Conservation (phyloP, 176 grass and related monocot genomes). For the Juncus effusus region DNA sequence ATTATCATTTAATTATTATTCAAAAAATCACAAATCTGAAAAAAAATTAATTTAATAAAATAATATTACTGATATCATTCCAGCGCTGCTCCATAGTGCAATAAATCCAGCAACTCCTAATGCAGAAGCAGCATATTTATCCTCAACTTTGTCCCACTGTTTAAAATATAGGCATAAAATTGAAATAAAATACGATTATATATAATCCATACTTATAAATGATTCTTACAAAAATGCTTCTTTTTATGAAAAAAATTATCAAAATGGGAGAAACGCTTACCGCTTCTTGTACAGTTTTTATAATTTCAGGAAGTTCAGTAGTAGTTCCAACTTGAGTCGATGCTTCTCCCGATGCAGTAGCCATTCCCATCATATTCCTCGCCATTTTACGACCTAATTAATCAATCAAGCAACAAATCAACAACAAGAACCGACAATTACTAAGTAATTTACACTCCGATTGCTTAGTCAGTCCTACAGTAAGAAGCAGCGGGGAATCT, state of each 20-base stretch:
- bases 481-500: constrained; percentile 45
- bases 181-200: not conserved
- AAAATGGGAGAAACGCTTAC: constrained; percentile 29
- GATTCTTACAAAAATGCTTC: too few relatives aligned
- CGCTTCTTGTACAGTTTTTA: constrained; percentile 58
- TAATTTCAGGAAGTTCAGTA: constrained; percentile 58
- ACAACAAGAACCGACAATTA: not conserved
- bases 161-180: not conserved
- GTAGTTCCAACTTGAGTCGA: constrained; percentile 31
- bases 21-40: not conserved
- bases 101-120: constrained; percentile 49
- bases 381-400: constrained; percentile 54
- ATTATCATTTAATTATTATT: not conserved
- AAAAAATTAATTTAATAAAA: not conserved
- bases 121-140: constrained; percentile 76
- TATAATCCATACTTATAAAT: not conserved
- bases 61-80: constrained; percentile 63
- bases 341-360: constrained; percentile 54
- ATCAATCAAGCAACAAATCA: not conserved
- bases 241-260: not conserved
- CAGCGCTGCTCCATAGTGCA: constrained; percentile 71
- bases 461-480: constrained; percentile 35
- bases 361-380: constrained; percentile 71
- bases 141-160: constrained; percentile 82
- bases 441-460: not conserved